Evolutionary conservation across 495 filamentous ascomycete species (phyloP).

Genomic region (Jackrogersella multiformis): DNA sequence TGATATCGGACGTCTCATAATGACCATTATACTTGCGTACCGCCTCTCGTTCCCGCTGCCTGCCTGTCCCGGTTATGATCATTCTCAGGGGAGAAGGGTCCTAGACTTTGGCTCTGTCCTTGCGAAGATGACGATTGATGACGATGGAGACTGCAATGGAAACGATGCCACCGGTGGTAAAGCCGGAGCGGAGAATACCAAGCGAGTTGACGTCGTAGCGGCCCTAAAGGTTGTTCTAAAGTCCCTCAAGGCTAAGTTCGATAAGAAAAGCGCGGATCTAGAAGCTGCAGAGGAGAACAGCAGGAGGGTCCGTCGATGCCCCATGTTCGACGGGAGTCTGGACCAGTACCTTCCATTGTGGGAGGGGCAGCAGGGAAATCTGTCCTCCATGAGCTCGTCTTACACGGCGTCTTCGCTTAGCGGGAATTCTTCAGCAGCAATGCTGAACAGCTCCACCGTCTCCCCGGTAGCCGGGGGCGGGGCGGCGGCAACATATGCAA

Average conservation of each 20-base stretch:
- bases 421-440: constrained; percentile 15
- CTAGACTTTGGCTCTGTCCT: constrained; percentile 48
- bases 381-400: constrained; percentile 8
- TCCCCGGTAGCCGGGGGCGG: background rate
- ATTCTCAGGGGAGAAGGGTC: constrained; percentile 39
- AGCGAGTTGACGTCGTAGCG: constrained; percentile 46
- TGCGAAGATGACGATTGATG: constrained; percentile 33
- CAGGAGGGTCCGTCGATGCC: constrained; percentile 43
- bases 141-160: background rate
- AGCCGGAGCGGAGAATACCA: constrained; percentile 2
- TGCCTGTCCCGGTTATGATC: constrained; percentile 52
- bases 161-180: background rate
- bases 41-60: constrained; percentile 53
- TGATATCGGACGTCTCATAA: constrained; percentile 50
- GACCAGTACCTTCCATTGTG: constrained; percentile 53
- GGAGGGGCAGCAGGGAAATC: constrained; percentile 44
- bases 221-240: constrained; percentile 54
- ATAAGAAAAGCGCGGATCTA: constrained; percentile 47
- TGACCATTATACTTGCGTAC: constrained; percentile 51
- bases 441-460: background rate
- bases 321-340: constrained; percentile 58
- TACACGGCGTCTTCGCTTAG: constrained; percentile 23
- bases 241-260: constrained; percentile 51
- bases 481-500: background rate
- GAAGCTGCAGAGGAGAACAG: constrained; percentile 34